A percentile compares a stretch with the other conserved stretches of the same genome.
phyloP scores from a whole-genome alignment of 768 basidiomycete genomes.

The Dioszegia crocea region DNA sequence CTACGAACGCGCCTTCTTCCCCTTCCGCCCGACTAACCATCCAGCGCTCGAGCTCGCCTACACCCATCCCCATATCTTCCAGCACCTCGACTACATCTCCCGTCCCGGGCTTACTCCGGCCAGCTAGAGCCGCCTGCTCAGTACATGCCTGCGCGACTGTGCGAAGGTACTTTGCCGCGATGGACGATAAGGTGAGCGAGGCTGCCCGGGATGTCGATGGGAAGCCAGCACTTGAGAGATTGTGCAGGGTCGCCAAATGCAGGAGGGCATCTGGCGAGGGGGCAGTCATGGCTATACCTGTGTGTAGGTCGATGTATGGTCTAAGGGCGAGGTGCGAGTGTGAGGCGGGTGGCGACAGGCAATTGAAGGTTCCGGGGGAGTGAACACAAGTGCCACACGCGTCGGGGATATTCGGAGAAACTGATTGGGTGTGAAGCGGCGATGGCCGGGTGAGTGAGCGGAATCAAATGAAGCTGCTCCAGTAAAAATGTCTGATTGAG shows the following conservation, averaged over 20 bases:
- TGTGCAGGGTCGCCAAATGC: constrained; percentile 36
- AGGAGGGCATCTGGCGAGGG: constrained; percentile 34
- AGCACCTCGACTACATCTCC: constrained; percentile 33
- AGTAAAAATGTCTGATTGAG: constrained; percentile 7
- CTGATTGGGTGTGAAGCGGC: neutral
- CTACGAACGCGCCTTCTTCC: constrained; percentile 10
- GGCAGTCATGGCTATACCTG: neutral
- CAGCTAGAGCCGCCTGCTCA: constrained; percentile 26
- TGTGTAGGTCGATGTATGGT: too few species aligned
- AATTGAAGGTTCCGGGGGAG: neutral
- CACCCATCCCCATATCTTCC: constrained; percentile 26
- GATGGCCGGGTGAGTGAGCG: neutral
- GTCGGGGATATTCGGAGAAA: neutral
- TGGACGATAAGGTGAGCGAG: constrained; percentile 30
- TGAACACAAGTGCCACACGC: constrained; percentile 11
- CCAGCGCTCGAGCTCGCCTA: constrained; percentile 27
- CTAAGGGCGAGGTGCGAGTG: too few species aligned
- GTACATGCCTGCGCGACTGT: constrained; percentile 28
- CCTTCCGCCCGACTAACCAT: constrained; percentile 6
- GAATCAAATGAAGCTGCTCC: neutral
- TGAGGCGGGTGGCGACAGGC: neutral
- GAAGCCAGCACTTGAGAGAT: constrained; percentile 36
- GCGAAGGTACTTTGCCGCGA: constrained; percentile 24
- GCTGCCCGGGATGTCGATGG: constrained; percentile 37
- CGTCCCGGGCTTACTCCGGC: constrained; percentile 32